A percentile compares a stretch with the other conserved stretches of the same genome.
Conservation (phyloP, 2,329 filamentous ascomycete species). For the Ophiostoma novo-ulmi region DNA sequence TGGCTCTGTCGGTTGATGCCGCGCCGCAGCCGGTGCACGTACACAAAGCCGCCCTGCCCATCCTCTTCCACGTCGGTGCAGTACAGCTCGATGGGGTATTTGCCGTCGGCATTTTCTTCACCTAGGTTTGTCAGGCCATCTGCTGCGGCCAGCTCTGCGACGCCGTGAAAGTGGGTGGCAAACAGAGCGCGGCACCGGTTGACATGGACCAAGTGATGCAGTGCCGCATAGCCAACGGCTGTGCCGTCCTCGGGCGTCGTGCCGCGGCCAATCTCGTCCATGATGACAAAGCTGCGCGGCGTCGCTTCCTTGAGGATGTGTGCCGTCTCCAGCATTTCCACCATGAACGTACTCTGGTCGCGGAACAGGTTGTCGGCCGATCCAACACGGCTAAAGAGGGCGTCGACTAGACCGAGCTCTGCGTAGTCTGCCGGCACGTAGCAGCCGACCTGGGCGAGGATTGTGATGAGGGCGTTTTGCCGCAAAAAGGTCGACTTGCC, state of each 20-base stretch:
- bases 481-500: constrained; percentile 95
- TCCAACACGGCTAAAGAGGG: constrained; percentile 88
- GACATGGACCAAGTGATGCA: constrained; percentile 73
- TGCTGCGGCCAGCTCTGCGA: constrained; percentile 68
- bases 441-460: constrained; percentile 86
- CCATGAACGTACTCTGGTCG: constrained; percentile 98
- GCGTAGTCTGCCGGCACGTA: constrained; percentile 88
- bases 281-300: constrained; percentile 81
- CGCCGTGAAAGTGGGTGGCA: constrained; percentile 86
- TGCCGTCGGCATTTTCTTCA: constrained; percentile 28
- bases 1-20: constrained; percentile 86
- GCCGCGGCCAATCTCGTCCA: constrained; percentile 95
- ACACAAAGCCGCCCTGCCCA: constrained; percentile 66
- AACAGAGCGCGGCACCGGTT: constrained; percentile 81
- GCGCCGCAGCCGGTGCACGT: constrained; percentile 73
- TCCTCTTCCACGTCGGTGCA: constrained; percentile 87
- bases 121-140: constrained; percentile 40
- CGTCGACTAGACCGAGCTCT: constrained; percentile 86
- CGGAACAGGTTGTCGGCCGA: constrained; percentile 92
- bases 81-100: constrained; percentile 58
- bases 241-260: constrained; percentile 90
- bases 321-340: constrained; percentile 97
- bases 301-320: constrained; percentile 84
- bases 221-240: constrained; percentile 81
- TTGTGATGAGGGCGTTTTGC: constrained; percentile 90